Percentiles rank a stretch among this genome's conserved stretches.
phyloP scores from a whole-genome alignment of 2,329 filamentous ascomycete genomes.

The Didymella glomerata region DNA sequence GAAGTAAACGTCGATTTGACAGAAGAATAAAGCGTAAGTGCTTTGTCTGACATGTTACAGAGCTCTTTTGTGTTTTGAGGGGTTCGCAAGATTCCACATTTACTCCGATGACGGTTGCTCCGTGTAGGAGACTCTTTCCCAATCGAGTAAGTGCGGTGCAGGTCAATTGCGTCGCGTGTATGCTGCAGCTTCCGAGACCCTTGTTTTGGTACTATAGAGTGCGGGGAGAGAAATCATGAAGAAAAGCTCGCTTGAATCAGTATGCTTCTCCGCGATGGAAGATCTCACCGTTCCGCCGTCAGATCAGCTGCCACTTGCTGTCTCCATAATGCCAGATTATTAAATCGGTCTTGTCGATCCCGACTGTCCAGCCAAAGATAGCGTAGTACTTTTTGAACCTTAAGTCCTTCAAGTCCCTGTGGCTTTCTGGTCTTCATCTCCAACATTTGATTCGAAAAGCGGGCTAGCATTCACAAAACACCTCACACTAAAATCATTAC shows the following conservation, averaged over 20 bases:
- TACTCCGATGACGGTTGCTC: constrained; percentile 11
- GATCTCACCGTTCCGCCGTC: background rate
- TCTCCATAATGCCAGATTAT: constrained; percentile 2
- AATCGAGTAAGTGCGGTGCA: constrained; percentile 13
- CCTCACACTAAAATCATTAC: background rate
- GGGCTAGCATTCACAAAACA: background rate
- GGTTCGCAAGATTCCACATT: constrained; percentile 1
- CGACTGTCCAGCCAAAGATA: background rate
- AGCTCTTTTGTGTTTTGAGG: constrained; percentile 15
- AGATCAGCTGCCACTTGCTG: constrained; percentile 3
- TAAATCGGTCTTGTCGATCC: background rate
- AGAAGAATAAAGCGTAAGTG: background rate
- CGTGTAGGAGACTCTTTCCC: constrained; percentile 16
- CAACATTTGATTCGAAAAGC: background rate
- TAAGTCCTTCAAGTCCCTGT: constrained; percentile 1
- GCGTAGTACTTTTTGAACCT: background rate
- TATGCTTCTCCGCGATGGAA: constrained; percentile 14
- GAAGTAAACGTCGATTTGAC: background rate
- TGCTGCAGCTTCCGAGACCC: constrained; percentile 2
- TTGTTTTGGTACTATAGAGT: background rate
- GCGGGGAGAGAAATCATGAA: constrained; percentile 1
- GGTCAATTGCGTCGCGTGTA: background rate
- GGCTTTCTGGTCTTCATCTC: constrained; percentile 5
- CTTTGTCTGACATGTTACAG: background rate
- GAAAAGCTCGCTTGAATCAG: constrained; percentile 11